Base-by-base conservation (phyloP, 2,329 filamentous ascomycete genomes). In the Diplocarpon rosae region DNA sequence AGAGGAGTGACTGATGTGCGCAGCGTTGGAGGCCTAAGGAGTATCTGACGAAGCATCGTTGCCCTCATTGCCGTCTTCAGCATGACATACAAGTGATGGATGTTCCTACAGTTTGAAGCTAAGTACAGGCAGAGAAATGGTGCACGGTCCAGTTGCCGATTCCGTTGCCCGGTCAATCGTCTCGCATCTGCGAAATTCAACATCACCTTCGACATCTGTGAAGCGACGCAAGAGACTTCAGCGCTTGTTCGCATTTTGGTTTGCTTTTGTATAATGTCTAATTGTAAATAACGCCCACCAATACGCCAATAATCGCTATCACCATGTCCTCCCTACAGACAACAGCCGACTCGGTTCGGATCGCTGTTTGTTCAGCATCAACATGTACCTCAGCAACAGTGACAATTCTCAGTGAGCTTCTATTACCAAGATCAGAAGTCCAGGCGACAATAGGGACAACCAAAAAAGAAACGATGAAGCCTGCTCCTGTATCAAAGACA, bases 321-420 rank as follows among this genome's bases (percentile, higher is more conserved):
- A 56, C 55, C 55, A 70, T 70, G 67, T 59, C 63, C 54, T 61
- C 65, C 34, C 47, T 61, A 41, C 58, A 63, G 51, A 51, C 59
- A 45, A 65, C 67, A 52, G 65, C 66, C 52, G 68, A 72, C 46
- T 65, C 62, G 45, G 65, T 74, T 57, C 71, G 69, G 57, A 59
- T 58, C 52, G 66, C 70, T 41, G 63, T 74, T 32, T 57, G 61
- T 39, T 68, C 69, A 15, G 64, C 65, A 52, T 59, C 68, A 42
- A 71, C 69, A 54, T 75, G 71, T 53, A 67, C 70, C 27, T 60
- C 67, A 12, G 56, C 65, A 10, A 74, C 69, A 1, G 63, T 66
- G 5, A 58, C 63, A 37, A 57, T 65, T 16, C 64, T 76, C 43
- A 70, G 66, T 51, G 63, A 65, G 11, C 56, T 76, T 13, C 62